Percentiles rank a stretch among this genome's conserved stretches.
These are phyloP conservation scores for Ascochyta pisi DNA, from an alignment of 2,329 filamentous ascomycete species.

Conservation along the genomic window DNA sequence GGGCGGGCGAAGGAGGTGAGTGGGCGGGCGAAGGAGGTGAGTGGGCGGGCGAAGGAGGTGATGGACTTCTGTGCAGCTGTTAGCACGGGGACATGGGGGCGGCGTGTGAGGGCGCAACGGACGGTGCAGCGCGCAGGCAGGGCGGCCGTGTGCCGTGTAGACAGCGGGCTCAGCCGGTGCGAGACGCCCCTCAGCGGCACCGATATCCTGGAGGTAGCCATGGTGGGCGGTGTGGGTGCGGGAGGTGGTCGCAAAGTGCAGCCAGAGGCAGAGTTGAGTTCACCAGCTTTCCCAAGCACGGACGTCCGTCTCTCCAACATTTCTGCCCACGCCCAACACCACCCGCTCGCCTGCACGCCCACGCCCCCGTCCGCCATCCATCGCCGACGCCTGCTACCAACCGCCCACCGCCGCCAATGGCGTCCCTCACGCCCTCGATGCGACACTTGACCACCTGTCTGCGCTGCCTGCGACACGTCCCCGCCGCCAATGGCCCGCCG, in stretches of 20 bases:
- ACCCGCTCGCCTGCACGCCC: constrained; percentile 23
- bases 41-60: not conserved
- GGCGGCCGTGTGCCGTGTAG: constrained; percentile 37
- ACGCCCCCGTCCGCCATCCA: constrained; percentile 12
- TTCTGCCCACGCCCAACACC: constrained; percentile 26
- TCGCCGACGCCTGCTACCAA: too few relatives aligned
- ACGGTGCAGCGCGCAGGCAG: constrained; percentile 57
- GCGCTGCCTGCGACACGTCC: constrained; percentile 40
- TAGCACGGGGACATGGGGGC: constrained; percentile 39
- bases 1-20: too few relatives aligned
- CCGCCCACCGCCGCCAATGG: constrained; percentile 34
- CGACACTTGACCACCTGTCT: constrained; percentile 46
- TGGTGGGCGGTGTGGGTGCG: constrained; percentile 37
- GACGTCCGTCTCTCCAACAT: constrained; percentile 2
- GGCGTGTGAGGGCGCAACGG: constrained; percentile 49
- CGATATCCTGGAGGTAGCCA: constrained; percentile 51
- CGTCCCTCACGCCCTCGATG: constrained; percentile 42
- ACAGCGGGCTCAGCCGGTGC: constrained; percentile 38
- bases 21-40: too few relatives aligned
- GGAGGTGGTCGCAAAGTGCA: constrained; percentile 23
- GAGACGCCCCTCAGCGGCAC: constrained; percentile 47
- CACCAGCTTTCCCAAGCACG: constrained; percentile 1
- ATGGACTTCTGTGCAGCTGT: constrained; percentile 35
- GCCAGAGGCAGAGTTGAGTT: not conserved
- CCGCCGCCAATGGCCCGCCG: constrained; percentile 38